Base-by-base conservation (phyloP, 768 basidiomycete species). In the Xanthoconium stramineum region DNA sequence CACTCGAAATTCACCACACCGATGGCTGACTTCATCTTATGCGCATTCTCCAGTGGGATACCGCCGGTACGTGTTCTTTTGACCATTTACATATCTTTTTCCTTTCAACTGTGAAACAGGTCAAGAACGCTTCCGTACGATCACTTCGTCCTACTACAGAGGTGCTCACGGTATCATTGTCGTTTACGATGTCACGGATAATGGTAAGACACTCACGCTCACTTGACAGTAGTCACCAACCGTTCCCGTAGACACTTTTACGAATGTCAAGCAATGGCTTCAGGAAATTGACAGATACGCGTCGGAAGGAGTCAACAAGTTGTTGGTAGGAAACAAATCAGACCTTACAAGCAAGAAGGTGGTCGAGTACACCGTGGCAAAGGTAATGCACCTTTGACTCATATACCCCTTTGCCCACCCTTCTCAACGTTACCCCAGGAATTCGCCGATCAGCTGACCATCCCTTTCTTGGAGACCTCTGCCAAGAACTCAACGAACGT, bases 401-500 rank as follows among this genome's bases (percentile, higher is more conserved):
- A 17, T 48, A 32, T 42, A 15, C 15, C 39, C 46, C 24, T 24
- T 45, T 32, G 10, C 30, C 20, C 36, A 20, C 9, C 12, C 32
- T 42, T 10, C 44, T 61, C 29, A 69, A 39, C 50, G n/a, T 58
- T 51, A 33, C 28, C 49, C 0, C 60, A 96, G 85, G 93, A 96
- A 81, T 91, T 98, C 67, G 93, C 97, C 29, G 94, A 98, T 70
- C 94, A 98, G 71, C 80, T 98, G 62, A 81, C 80, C 58, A 88
- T 99, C 64, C 88, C 93, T 46, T 98, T 97, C 87, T 77, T 99
- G 69, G 97, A 99, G 80, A 99, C 97, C 13, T 94, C 91, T n/a
- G 97, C 97, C 36, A 98, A 98, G 89, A 94, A 91, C 66, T 93
- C 95, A 51, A 95, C 94, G 59, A 97, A 97, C 65, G 97, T 99